Base-by-base conservation (phyloP, 257 asterid species). In the Phtheirospermum japonicum region DNA sequence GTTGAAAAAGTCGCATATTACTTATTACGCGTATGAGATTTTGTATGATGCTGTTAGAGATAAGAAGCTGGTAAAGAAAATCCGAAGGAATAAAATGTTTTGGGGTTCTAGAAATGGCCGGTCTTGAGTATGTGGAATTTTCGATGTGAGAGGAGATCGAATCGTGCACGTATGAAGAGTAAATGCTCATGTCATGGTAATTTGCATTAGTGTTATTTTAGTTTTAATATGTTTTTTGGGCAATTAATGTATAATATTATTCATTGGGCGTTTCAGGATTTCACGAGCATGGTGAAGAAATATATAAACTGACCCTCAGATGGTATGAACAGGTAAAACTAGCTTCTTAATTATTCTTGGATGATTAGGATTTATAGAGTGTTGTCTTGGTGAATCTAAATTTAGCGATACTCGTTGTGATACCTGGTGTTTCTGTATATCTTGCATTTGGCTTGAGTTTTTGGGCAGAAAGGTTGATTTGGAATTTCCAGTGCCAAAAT, bases 1-100 rank as follows among this genome's bases (percentile, higher is more conserved):
- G 80, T 53, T 83, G 88, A 85, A 74, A 77, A 87, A 85, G 75
- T 78, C 87, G 10, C 80, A 80, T 67, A 81, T 92, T 31, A 82
- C 85, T 52, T 89, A 86, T 65, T 74, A 58, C 76, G 80, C 96
- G 12, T 85, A 89, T 67, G 96, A 87, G 60, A 73, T 86, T 58
- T 78, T 92, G 49, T 74, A 76, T 43, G 99, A 89, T 40, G 96
- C 88, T 52, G 59, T 89, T 60, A 82, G 99, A 72, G 81, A 80
- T 65, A 86, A 85, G 77, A 86, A 81, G 72, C 75, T 84, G 31
- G 57, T 64, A 50, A 84, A 65, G 80, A 86, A 81, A 76, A 78
- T 71, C 58, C 52, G 49, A 40, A 63, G 20, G 2, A 61, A 67
- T 17, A 65, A 70, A 67, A 52, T 17, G 26, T 56, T 61, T 57